Base-by-base conservation (phyloP, 1,284 basidiomycete genomes). In the Puccinia polysora region DNA sequence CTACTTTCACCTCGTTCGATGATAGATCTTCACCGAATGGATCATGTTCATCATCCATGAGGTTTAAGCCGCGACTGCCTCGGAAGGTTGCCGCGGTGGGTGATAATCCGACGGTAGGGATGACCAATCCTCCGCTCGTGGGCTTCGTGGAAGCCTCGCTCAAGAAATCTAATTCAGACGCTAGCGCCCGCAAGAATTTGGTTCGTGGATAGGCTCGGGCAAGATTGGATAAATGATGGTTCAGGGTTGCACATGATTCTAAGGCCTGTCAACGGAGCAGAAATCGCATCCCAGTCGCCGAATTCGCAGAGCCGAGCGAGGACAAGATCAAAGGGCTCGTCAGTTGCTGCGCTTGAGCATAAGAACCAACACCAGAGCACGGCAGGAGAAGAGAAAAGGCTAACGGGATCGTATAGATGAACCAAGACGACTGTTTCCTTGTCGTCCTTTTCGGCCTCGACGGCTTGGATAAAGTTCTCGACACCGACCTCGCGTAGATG, bases 331-430 rank as follows among this genome's bases (percentile, higher is more conserved):
- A 68, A 20, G 47, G 67, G 49, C 40, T n/a, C 43, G 47, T 25
- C 18, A 59, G 32, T 62, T 53, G 5, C 14, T 14, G 10, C 55
- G 34, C 3, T 36, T 62, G 59, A 56, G n/a, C 64, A 62, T 28
- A 60, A 52, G 12, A 36, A 55, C 52, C 50, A 56, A 47, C 45
- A 34, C 12, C n/a, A 23, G 36, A 30, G 53, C 15, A 53, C 10
- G 47, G 45, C 28, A 1, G 62, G 50, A 62, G 38, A 15, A 50
- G 25, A 50, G 6, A 50, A 3, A 23, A 15, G n/a, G 83, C 87
- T 75, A 78, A 91, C 90, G 50, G 89, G 83, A 76, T 91, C 88
- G 76, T 90, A 92, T 6, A 92, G 82, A 79, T 92, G 90, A 36
- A 92, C 83, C 14, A 91, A 85, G 15, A 92, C 88, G 85, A 88